These are phyloP conservation scores for Escallonia herrerae DNA, from an alignment of 129 eudicot species.

Conservation along the genomic window DNA sequence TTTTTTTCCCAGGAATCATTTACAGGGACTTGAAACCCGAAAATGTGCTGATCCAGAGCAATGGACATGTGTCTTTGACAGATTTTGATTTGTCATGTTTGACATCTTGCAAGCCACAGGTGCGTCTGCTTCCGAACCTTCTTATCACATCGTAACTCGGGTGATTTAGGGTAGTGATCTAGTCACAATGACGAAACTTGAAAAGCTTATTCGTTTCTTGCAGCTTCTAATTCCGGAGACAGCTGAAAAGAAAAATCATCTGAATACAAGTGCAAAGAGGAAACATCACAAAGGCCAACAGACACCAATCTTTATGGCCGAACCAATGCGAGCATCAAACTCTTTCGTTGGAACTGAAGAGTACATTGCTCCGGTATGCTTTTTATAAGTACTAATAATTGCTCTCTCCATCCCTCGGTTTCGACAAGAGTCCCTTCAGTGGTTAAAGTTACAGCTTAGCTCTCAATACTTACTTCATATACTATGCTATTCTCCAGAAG, in stretches of 20 bases:
- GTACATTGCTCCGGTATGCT: conserved; percentile 93
- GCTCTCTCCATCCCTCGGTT: not conserved
- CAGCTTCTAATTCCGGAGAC: conserved; percentile 71
- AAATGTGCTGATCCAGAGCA: conserved; percentile 71
- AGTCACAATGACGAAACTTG: not conserved
- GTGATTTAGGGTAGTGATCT: not conserved
- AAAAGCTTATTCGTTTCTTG: conserved; percentile 9
- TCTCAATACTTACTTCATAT: not conserved
- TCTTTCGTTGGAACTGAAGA: conserved; percentile 98
- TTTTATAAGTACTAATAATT: not conserved
- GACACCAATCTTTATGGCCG: conserved; percentile 86
- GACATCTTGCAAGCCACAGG: conserved; percentile 99
- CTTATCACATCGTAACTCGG: not conserved
- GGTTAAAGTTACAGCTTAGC: not conserved
- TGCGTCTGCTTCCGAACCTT: conserved; percentile 5
- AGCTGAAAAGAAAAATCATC: conserved; percentile 54
- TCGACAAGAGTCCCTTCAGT: not conserved
- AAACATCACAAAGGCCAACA: conserved; percentile 57
- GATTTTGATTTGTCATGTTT: conserved; percentile 97
- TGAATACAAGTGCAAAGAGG: conserved; percentile 41
- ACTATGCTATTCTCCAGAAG: not conserved
- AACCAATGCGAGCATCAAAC: conserved; percentile 96
- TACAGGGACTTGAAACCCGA: conserved; percentile 99
- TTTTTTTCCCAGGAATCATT: conserved; percentile 58
- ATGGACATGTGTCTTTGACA: conserved; percentile 81